Evolutionary conservation across 73 alveolate genomes (phyloP).

Genomic region (Urostyla sp.): DNA sequence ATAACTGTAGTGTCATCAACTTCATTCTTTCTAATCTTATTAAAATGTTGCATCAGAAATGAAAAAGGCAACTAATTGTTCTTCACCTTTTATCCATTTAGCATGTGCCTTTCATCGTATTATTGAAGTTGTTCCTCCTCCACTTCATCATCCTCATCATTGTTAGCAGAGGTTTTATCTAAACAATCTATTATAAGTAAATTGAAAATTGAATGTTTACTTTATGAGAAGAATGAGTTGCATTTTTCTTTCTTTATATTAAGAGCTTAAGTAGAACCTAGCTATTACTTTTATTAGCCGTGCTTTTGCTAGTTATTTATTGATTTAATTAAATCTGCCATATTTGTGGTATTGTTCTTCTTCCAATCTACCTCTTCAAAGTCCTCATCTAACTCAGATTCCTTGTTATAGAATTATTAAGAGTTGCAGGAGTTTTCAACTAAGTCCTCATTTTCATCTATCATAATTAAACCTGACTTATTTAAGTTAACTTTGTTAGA

Average conservation of each 20-base stretch:
- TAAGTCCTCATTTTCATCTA: slow-evolving; percentile 43
- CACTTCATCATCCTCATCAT: slow-evolving; percentile 29
- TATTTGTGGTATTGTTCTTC: slow-evolving; percentile 50
- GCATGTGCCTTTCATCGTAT: slow-evolving; percentile 39
- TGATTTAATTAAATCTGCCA: slow-evolving; percentile 18
- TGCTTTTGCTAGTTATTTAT: not conserved
- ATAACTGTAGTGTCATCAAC: not conserved
- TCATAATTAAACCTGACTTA: slow-evolving; percentile 40
- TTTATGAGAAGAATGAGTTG: slow-evolving; percentile 48
- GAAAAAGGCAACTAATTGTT: slow-evolving; percentile 42
- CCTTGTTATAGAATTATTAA: not conserved
- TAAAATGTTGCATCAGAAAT: slow-evolving; percentile 43
- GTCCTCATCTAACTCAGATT: not conserved
- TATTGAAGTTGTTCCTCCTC: not conserved
- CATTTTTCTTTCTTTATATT: slow-evolving; percentile 25
- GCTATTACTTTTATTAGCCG: not conserved
- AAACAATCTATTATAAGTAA: slow-evolving; percentile 1
- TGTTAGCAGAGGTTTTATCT: slow-evolving; percentile 1
- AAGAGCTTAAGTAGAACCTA: slow-evolving; percentile 11
- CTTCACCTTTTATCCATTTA: not conserved
- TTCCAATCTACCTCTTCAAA: not conserved
- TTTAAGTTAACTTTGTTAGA: slow-evolving; percentile 11
- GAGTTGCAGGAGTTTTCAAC: slow-evolving; percentile 5
- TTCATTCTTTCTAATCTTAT: not conserved
- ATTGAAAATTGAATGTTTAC: not conserved